phyloP scores from a whole-genome alignment of 2,329 filamentous ascomycete genomes.

The Hymenoscyphus repandus region DNA sequence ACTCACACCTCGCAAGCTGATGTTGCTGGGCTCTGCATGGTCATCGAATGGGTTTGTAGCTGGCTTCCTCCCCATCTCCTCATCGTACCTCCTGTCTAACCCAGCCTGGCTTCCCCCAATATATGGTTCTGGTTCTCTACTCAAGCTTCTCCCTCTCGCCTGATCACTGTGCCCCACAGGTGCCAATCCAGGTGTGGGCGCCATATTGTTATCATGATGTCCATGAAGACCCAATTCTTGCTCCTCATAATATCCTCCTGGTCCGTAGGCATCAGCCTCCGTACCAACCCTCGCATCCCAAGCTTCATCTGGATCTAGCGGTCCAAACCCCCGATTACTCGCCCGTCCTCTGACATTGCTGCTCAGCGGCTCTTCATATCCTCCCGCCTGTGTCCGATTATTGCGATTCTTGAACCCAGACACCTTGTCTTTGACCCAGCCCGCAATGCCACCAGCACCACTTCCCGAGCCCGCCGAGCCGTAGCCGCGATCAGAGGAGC shows the following conservation, averaged over 20 bases:
- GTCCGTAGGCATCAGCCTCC: constrained; percentile 61
- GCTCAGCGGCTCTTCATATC: constrained; percentile 57
- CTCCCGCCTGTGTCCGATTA: constrained; percentile 61
- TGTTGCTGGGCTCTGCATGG: constrained; percentile 52
- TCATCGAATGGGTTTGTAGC: constrained; percentile 66
- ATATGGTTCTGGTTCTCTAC: constrained; percentile 40
- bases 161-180: constrained; percentile 38
- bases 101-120: constrained; percentile 36
- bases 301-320: constrained; percentile 76
- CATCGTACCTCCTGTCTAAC: constrained; percentile 40
- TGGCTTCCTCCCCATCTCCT: constrained; percentile 38
- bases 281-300: constrained; percentile 78
- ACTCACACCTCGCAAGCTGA: constrained; percentile 65
- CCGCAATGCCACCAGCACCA: constrained; percentile 57
- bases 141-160: constrained; percentile 37
- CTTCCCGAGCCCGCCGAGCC: constrained; percentile 36
- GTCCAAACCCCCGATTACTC: constrained; percentile 54
- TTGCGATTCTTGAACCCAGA: constrained; percentile 59
- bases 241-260: constrained; percentile 67
- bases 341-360: constrained; percentile 34
- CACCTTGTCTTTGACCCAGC: constrained; percentile 68
- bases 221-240: constrained; percentile 57
- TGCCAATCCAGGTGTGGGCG: constrained; percentile 40
- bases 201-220: constrained; percentile 40
- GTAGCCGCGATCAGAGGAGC: constrained; percentile 34